phyloP scores from a whole-genome alignment of 2,329 filamentous ascomycete genomes.

The Fusarium sp. region DNA sequence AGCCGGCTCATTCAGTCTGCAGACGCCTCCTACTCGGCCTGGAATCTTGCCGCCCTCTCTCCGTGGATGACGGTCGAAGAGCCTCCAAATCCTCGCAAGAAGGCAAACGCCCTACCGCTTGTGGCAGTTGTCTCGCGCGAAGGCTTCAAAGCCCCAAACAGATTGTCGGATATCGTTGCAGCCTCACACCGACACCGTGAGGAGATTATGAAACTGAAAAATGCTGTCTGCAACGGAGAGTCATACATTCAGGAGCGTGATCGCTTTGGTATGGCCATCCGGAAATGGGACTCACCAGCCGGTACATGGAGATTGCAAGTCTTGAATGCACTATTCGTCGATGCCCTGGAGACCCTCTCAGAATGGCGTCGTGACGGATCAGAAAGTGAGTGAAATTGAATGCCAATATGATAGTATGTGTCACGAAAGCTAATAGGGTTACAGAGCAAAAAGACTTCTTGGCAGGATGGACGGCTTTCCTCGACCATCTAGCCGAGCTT shows the following conservation, averaged over 20 bases:
- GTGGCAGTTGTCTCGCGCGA: slow-evolving; percentile 73
- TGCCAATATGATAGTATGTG: slow-evolving; percentile 40
- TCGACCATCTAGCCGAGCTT: slow-evolving; percentile 68
- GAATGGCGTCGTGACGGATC: slow-evolving; percentile 50
- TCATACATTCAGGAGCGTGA: slow-evolving; percentile 69
- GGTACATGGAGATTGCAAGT: slow-evolving; percentile 80
- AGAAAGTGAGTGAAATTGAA: slow-evolving; percentile 56
- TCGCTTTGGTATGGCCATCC: slow-evolving; percentile 80
- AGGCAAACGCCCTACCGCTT: slow-evolving; percentile 66
- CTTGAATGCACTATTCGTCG: slow-evolving; percentile 76
- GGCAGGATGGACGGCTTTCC: slow-evolving; percentile 66
- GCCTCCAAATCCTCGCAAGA: slow-evolving; percentile 62
- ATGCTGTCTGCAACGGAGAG: slow-evolving; percentile 63
- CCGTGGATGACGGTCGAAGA: slow-evolving; percentile 76
- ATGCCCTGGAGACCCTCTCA: slow-evolving; percentile 64
- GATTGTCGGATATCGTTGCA: slow-evolving; percentile 76
- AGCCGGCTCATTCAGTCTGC: slow-evolving; percentile 71
- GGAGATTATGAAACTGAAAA: slow-evolving; percentile 75
- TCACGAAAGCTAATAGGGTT: slow-evolving; percentile 23
- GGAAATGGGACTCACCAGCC: slow-evolving; percentile 75
- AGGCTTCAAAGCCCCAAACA: slow-evolving; percentile 85
- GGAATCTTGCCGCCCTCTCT: slow-evolving; percentile 81
- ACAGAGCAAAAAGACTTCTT: slow-evolving; percentile 64
- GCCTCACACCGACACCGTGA: slow-evolving; percentile 73
- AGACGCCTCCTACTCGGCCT: slow-evolving; percentile 79